Base-by-base conservation (phyloP, 106 monocot species). In the Acanthochlamys bracteata region DNA sequence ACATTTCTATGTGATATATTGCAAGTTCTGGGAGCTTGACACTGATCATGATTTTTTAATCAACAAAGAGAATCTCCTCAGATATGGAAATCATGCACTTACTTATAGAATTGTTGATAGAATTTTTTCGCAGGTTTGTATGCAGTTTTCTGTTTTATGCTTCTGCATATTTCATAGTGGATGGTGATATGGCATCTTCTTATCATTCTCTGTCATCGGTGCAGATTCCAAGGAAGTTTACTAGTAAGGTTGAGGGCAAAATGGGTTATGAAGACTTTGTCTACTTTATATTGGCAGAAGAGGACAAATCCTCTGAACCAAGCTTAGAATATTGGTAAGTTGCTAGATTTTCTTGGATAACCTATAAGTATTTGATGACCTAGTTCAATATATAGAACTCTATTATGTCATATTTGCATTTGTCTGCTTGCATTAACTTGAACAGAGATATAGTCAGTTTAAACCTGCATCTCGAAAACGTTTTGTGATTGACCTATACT, bases 261-360 rank as follows among this genome's bases (percentile, higher is more conserved):
- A 90, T 95, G 95, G 84, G 86, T 53, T 95, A 95, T 62, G 95
- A 95, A 76, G 95, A 95, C 73, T 95, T 95, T 80, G 95, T 95
- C 65, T 87, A 90, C 58, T 95, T 95, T 59, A 87, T 95, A 40
- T 76, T 90, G 39, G 73, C 95, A 20, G 95, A 95, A 67, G 95
- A 95, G 52, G 90, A 95, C 67, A 95, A 95, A 77, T 87, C 95
- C 57, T 90, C 90, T 60, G 90, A 86, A 42, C 84, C 95, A 63
- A 95, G 95, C 67, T 79, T 95, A 61, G 90, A 95, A 69, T 95
- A 90, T 67, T 95, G 95, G 95, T 95, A 80, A 74, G 45, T 16
- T 53, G 20, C 24, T 49, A 6, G 33, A 3, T 33, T 33, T 33
- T 33, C 33, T 33, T 33, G 4, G 6, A 33, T 1, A 33, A 49